phyloP scores from a whole-genome alignment of 2,329 filamentous ascomycete genomes.

The Diaporthe citriasiana region DNA sequence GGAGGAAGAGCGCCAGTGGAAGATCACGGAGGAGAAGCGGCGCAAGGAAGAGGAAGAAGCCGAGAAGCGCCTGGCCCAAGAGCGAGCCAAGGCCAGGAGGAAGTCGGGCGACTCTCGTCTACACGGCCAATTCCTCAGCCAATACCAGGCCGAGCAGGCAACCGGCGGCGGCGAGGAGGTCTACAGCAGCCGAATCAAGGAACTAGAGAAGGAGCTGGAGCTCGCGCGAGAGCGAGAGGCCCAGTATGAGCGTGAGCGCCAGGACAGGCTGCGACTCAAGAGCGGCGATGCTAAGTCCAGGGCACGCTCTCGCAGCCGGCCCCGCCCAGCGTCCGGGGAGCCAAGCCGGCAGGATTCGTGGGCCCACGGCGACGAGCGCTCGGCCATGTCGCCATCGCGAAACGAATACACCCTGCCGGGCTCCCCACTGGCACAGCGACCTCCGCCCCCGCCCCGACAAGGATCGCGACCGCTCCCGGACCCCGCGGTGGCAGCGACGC shows the following conservation, averaged over 20 bases:
- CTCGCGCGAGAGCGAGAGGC: conserved; percentile 72
- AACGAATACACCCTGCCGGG: conserved; percentile 57
- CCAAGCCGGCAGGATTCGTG: conserved; percentile 74
- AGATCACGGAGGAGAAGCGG: conserved; percentile 76
- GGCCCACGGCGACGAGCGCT: conserved; percentile 66
- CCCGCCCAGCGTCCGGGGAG: conserved; percentile 47
- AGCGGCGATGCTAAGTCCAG: conserved; percentile 51
- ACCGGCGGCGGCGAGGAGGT: conserved; percentile 54
- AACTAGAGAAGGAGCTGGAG: conserved; percentile 82
- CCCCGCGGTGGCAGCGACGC: conserved; percentile 50
- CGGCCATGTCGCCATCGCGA: conserved; percentile 71
- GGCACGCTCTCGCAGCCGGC: conserved; percentile 59
- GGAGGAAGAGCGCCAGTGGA: conserved; percentile 83
- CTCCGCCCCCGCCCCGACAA: conserved; percentile 49
- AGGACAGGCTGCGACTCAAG: conserved; percentile 61
- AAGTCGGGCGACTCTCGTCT: conserved; percentile 75
- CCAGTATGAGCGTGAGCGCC: conserved; percentile 71
- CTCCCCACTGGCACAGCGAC: conserved; percentile 43
- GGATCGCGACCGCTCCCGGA: conserved; percentile 58
- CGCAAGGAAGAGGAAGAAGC: conserved; percentile 80
- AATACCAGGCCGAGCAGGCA: conserved; percentile 83
- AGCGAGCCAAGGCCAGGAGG: conserved; percentile 72
- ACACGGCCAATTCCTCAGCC: conserved; percentile 86
- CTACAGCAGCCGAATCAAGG: conserved; percentile 78
- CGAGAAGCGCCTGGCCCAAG: conserved; percentile 75